These are phyloP conservation scores for Stevia rebaudiana DNA, from an alignment of 140 eudicot species.

Conservation along the genomic window DNA sequence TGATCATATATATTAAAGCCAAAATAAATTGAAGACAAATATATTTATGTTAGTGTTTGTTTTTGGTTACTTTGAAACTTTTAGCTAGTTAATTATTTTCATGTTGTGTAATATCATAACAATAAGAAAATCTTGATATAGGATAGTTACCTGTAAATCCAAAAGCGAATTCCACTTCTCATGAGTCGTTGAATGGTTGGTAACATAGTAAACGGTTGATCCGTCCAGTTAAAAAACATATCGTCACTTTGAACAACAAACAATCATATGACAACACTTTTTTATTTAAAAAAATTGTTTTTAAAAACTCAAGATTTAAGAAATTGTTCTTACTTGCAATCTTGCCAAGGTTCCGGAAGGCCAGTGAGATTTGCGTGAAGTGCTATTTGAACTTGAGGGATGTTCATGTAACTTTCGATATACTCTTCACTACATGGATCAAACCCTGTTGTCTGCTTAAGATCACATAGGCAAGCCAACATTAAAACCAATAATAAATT, in stretches of 20 bases:
- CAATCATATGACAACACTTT: background rate
- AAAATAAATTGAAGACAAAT: background rate
- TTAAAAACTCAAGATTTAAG: background rate
- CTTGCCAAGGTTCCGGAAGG: constrained; percentile 40
- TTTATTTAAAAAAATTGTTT: background rate
- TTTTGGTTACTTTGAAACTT: background rate
- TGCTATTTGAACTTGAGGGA: constrained; percentile 46
- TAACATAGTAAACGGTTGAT: constrained; percentile 45
- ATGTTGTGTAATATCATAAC: background rate
- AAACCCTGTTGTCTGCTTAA: constrained; percentile 35
- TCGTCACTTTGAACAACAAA: constrained; percentile 10
- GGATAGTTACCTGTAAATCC: constrained; percentile 53
- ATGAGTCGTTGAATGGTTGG: constrained; percentile 46
- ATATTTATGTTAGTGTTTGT: too few species aligned
- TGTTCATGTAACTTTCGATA: constrained; percentile 35
- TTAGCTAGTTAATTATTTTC: background rate
- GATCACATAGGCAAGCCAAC: background rate
- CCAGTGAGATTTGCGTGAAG: constrained; percentile 49
- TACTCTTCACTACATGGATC: constrained; percentile 51
- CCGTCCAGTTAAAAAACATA: constrained; percentile 32
- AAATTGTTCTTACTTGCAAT: constrained; percentile 39
- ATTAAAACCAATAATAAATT: too few species aligned
- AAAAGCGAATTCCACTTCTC: constrained; percentile 52
- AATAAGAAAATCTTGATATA: background rate
- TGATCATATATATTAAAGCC: background rate